These are phyloP conservation scores for Lipomyces kockii DNA, from an alignment of 805 yeast species.

Conservation along the genomic window DNA sequence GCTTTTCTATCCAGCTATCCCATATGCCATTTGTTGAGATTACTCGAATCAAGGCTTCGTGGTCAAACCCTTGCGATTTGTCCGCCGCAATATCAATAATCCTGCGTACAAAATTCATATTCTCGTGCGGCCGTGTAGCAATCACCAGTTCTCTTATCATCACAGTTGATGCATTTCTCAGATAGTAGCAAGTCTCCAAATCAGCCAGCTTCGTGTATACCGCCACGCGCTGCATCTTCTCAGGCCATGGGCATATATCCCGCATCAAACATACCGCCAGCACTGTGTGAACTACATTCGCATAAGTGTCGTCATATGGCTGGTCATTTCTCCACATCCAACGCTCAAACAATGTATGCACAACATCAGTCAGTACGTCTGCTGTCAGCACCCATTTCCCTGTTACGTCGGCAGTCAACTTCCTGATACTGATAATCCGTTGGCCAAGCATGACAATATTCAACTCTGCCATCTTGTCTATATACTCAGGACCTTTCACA, in stretches of 20 bases:
- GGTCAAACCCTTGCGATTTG: slow-evolving; percentile 13
- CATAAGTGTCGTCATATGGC: slow-evolving; percentile 20
- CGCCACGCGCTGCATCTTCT: slow-evolving; percentile 10
- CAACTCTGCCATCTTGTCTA: not conserved
- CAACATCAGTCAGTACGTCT: not conserved
- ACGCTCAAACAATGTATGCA: slow-evolving; percentile 2
- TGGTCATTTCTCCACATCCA: slow-evolving; percentile 19
- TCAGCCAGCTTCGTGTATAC: slow-evolving; percentile 17
- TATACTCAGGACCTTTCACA: slow-evolving; percentile 6
- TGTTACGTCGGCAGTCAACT: not conserved
- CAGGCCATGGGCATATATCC: slow-evolving; percentile 20
- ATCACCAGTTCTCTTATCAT: slow-evolving; percentile 20
- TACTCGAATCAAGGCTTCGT: slow-evolving; percentile 21
- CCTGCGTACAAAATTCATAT: slow-evolving; percentile 11
- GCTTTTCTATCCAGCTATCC: slow-evolving; percentile 24
- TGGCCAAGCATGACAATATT: slow-evolving; percentile 20
- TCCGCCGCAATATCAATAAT: slow-evolving; percentile 13
- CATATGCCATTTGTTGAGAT: not conserved
- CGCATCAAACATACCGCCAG: slow-evolving; percentile 18
- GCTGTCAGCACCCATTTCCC: slow-evolving; percentile 8
- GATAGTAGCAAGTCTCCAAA: slow-evolving; percentile 13
- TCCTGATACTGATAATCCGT: slow-evolving; percentile 18
- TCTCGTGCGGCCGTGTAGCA: slow-evolving; percentile 1
- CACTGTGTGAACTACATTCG: slow-evolving; percentile 11
- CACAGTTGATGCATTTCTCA: slow-evolving; percentile 7